These are phyloP conservation scores for Fraxinus velutina DNA, from an alignment of 305 asterid species.

Conservation along the genomic window DNA sequence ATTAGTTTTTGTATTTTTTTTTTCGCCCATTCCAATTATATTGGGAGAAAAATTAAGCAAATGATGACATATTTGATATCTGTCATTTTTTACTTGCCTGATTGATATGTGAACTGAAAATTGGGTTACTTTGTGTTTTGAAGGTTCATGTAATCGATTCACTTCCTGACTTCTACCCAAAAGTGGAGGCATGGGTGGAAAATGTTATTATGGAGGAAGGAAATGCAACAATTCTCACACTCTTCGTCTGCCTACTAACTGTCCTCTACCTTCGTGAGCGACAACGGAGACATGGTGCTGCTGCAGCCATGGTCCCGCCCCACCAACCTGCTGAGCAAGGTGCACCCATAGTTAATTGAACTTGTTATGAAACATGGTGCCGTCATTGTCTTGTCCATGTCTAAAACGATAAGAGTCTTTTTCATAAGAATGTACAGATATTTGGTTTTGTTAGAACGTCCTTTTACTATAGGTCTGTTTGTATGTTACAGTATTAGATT, in stretches of 20 bases:
- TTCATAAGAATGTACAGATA: neutral
- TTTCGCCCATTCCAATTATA: neutral
- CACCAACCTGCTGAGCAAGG: conserved; percentile 53
- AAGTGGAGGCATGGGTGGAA: conserved; percentile 82
- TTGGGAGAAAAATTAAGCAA: neutral
- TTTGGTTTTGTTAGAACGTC: neutral
- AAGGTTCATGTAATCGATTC: conserved; percentile 78
- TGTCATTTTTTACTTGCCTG: neutral
- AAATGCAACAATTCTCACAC: conserved; percentile 88
- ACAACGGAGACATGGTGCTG: conserved; percentile 68
- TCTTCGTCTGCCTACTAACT: conserved; percentile 81
- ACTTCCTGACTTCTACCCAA: conserved; percentile 73
- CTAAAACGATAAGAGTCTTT: neutral
- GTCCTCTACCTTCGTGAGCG: conserved; percentile 89
- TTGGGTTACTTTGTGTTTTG: neutral
- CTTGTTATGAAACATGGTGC: neutral
- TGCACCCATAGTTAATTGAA: conserved; percentile 36
- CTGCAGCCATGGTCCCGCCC: conserved; percentile 47
- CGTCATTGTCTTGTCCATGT: neutral
- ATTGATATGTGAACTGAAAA: neutral
- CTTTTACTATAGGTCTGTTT: neutral
- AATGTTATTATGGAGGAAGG: conserved; percentile 91
- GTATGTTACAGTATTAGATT: neutral
- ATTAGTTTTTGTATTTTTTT: neutral
- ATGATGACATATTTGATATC: neutral